Evolutionary conservation across 1,284 basidiomycete species (phyloP).

Genomic region (Austroboletus novae-zelandiae): DNA sequence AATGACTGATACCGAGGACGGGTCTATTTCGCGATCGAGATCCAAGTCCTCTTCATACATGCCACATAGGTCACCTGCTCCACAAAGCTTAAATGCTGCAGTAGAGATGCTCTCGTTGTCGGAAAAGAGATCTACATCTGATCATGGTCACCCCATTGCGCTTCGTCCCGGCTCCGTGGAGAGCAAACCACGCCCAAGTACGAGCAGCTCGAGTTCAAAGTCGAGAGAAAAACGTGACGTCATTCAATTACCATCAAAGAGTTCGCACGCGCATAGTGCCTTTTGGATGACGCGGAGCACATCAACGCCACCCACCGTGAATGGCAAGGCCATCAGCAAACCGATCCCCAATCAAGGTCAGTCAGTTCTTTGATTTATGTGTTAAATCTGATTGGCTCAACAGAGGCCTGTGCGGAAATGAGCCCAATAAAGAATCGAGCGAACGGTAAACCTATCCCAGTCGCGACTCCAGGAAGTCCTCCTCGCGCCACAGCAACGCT

Average conservation of each 20-base stretch:
- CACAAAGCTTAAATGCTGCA: conserved; percentile 58
- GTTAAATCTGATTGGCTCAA: conserved; percentile 3
- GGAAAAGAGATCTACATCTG: conserved; percentile 38
- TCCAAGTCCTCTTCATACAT: conserved; percentile 51
- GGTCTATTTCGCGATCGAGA: conserved; percentile 31
- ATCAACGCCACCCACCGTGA: conserved; percentile 43
- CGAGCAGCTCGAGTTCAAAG: conserved; percentile 30
- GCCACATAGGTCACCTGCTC: conserved; percentile 43
- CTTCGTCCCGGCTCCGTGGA: conserved; percentile 20
- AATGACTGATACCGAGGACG: conserved; percentile 30
- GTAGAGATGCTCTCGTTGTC: conserved; percentile 53
- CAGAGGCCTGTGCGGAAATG: conserved; percentile 71
- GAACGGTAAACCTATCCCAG: conserved; percentile 65
- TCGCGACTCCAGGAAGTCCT: conserved; percentile 40
- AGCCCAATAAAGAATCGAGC: conserved; percentile 67
- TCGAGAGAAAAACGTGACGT: conserved; percentile 32
- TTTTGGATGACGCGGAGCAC: conserved; percentile 35
- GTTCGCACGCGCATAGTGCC: conserved; percentile 35
- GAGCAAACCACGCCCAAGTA: conserved; percentile 32
- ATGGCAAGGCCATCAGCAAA: conserved; percentile 61
- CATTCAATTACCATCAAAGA: conserved; percentile 42
- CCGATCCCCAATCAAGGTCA: conserved; percentile 66
- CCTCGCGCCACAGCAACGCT: conserved; percentile 42
- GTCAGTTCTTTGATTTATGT: conserved; percentile 16
- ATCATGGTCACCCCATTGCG: conserved; percentile 27